Evolutionary conservation across 176 grass and related monocot species (phyloP).

Genomic region (Oryza meyeriana): DNA sequence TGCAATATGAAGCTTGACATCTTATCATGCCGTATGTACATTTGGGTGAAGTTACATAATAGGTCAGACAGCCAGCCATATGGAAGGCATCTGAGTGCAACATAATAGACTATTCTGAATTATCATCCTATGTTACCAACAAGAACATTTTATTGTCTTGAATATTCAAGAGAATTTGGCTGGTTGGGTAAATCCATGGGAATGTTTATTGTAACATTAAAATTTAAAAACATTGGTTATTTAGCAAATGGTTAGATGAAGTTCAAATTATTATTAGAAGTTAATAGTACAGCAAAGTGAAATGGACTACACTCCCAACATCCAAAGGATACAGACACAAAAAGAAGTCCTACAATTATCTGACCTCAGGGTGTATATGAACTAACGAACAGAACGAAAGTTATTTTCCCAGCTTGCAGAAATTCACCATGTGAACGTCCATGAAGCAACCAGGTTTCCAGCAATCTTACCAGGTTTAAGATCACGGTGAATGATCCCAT

Average conservation of each 20-base stretch:
- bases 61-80: neutral
- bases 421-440: conserved; percentile 7
- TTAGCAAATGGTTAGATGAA: neutral
- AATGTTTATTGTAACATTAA: neutral
- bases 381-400: neutral
- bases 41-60: neutral
- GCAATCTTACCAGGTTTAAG: conserved; percentile 78
- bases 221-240: neutral
- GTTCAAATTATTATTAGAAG: neutral
- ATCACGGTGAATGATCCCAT: conserved; percentile 99
- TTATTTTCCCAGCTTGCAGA: neutral
- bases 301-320: neutral
- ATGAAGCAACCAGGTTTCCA: neutral
- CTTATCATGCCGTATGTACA: neutral
- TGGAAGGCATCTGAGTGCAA: neutral
- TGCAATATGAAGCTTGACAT: conserved; percentile 10
- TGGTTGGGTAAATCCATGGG: neutral
- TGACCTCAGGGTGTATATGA: neutral
- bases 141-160: neutral
- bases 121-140: neutral
- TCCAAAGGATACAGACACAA: neutral
- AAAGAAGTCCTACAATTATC: neutral
- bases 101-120: neutral
- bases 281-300: neutral
- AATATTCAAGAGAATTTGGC: neutral